Percentiles rank a stretch among this genome's conserved stretches.
Conservation (phyloP, 345 rosid genomes). For the Physaria fendleri region DNA sequence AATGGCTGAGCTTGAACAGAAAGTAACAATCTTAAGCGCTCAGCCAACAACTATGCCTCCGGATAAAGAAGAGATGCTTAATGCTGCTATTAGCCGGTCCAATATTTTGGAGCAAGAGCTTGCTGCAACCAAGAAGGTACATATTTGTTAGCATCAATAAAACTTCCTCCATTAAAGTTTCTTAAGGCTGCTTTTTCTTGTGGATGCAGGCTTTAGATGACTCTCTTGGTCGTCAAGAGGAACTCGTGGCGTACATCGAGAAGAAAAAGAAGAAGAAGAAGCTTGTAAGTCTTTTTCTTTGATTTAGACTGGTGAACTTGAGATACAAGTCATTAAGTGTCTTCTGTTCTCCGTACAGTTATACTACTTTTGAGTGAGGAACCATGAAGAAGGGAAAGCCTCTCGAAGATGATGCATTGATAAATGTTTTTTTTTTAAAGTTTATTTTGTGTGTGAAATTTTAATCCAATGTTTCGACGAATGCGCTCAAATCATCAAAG, state of each 20-base stretch:
- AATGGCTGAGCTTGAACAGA: slow-evolving; percentile 81
- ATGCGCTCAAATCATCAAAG: slow-evolving; percentile 9
- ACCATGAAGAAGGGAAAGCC: background rate
- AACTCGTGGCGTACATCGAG: slow-evolving; percentile 66
- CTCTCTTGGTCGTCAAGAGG: slow-evolving; percentile 59
- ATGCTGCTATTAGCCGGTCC: slow-evolving; percentile 59
- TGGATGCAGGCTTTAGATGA: slow-evolving; percentile 69
- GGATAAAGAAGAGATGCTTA: slow-evolving; percentile 75
- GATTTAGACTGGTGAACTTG: background rate
- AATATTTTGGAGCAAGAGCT: slow-evolving; percentile 78
- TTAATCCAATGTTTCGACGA: slow-evolving; percentile 2
- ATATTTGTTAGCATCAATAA: background rate
- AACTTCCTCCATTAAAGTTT: background rate
- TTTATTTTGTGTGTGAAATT: background rate
- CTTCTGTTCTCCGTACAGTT: slow-evolving; percentile 12
- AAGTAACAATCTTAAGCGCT: slow-evolving; percentile 40
- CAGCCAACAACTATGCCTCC: slow-evolving; percentile 59
- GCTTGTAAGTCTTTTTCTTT: slow-evolving; percentile 29
- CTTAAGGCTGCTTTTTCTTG: background rate
- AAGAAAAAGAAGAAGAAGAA: slow-evolving; percentile 88
- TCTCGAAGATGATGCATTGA: slow-evolving; percentile 19
- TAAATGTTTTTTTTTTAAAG: slow-evolving; percentile 7
- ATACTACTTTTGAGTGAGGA: slow-evolving; percentile 22
- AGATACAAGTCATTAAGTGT: slow-evolving; percentile 11
- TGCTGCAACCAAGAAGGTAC: slow-evolving; percentile 69